phyloP scores from a whole-genome alignment of 805 yeast species.

The Teunomyces funiuensis region DNA sequence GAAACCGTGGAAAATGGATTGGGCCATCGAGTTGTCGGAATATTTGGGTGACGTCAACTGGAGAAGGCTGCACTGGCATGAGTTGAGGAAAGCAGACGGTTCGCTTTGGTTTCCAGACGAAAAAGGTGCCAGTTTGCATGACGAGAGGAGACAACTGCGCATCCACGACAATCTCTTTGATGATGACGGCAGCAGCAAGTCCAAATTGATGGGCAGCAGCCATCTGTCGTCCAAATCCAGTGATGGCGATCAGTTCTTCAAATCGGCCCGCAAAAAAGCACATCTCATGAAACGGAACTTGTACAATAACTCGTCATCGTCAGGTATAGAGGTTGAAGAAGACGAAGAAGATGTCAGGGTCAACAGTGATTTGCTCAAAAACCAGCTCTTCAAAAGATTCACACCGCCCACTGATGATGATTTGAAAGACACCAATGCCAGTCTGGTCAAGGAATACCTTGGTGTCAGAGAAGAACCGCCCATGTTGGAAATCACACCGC shows the following conservation, averaged over 20 bases:
- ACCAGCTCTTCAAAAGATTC: constrained; percentile 10
- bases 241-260: constrained; percentile 2
- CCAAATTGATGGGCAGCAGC: constrained; percentile 1
- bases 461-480: constrained; percentile 4
- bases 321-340: neutral
- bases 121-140: constrained; percentile 1
- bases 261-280: neutral
- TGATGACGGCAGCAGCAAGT: neutral
- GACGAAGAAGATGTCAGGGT: neutral
- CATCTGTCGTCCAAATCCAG: constrained; percentile 9
- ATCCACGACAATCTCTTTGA: constrained; percentile 29
- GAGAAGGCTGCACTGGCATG: constrained; percentile 57
- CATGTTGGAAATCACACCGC: constrained; percentile 2
- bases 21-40: constrained; percentile 69
- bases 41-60: constrained; percentile 55
- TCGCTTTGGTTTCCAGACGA: constrained; percentile 51
- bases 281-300: neutral
- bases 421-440: neutral
- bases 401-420: constrained; percentile 8
- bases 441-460: neutral
- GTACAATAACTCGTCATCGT: neutral
- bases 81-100: constrained; percentile 45
- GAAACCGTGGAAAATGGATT: constrained; percentile 46
- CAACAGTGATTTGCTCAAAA: constrained; percentile 5
- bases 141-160: constrained; percentile 10